A percentile compares a stretch with the other conserved stretches of the same genome.
Conservation (phyloP, 1,284 basidiomycete species). For the Entoloma clypeatum region DNA sequence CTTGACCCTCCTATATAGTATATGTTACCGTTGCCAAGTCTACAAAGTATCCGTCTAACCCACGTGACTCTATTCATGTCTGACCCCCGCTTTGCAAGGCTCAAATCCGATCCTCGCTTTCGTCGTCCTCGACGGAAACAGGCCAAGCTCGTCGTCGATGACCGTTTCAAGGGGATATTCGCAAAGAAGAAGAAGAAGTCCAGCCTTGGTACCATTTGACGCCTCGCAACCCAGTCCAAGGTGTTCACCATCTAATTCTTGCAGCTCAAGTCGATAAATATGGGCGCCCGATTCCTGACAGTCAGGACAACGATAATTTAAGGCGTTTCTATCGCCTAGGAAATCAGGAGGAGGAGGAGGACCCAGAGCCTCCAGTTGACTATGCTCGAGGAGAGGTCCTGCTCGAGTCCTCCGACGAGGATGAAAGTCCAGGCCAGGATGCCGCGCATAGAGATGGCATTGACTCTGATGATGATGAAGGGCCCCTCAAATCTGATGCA, state of each 20-base stretch:
- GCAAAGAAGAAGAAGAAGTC: conserved; percentile 44
- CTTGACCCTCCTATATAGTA: no score
- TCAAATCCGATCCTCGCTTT: conserved; percentile 93
- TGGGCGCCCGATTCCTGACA: conserved; percentile 71
- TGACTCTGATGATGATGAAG: conserved; percentile 45
- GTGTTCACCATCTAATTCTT: conserved; percentile 5
- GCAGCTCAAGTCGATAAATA: conserved; percentile 86
- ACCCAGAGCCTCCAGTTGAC: conserved; percentile 51
- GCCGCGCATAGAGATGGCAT: conserved; percentile 26
- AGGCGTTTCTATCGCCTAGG: conserved; percentile 82
- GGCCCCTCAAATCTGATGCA: conserved; percentile 41
- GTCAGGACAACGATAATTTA: conserved; percentile 72
- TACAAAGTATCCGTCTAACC: no score
- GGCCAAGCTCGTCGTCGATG: conserved; percentile 86
- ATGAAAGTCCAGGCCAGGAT: conserved; percentile 43
- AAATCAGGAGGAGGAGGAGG: conserved; percentile 38
- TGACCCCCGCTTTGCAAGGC: conserved; percentile 82
- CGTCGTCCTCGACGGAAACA: conserved; percentile 77
- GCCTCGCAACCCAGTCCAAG: conserved; percentile 10
- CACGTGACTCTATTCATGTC: conserved; percentile 50
- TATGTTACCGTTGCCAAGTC: no score
- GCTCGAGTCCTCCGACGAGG: conserved; percentile 86
- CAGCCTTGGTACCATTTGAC: conserved; percentile 33
- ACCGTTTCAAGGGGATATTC: conserved; percentile 89
- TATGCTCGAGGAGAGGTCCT: conserved; percentile 88